Base-by-base conservation (phyloP, 805 yeast species). In the Ogataea nonfermentans region DNA sequence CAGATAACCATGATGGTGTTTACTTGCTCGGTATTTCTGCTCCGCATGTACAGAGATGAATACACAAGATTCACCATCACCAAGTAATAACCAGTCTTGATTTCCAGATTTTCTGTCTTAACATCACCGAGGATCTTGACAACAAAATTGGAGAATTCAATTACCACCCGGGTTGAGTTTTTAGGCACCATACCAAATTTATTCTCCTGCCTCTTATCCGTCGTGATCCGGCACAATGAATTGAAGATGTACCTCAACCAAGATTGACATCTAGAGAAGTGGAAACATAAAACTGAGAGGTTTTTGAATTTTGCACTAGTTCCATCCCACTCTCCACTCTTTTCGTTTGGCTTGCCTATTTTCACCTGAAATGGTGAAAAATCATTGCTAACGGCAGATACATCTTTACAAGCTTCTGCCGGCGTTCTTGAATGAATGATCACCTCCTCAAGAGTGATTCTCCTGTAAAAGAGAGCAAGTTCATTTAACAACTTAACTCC, bases 261-360 rank as follows among this genome's bases (percentile, higher is more conserved):
- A 6, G 63, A 55, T 19, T 78, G 82, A 19, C 78, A 58, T 23
- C 75, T 67, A 35, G 71, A 67, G 23, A 68, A 57, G 26, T 80
- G 67, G 44, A 68, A 68, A 38, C 88, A 68, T 9, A 79, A 56
- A 46, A 80, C 78, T 2, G 76, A 60, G 0, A 82, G 63, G 51
- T 84, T 84, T 47, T 83, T 83, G 61, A 67, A 78, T 48, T 78
- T 79, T 0, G 84, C 75, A 28, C 78, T 68, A 0, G 76, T 73
- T 28, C 70, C 71, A 24, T 70, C 71, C 41, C 67, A 54, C 59
- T 40, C 65, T 55, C 33, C 57, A 44, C 17, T 55, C 53, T 26
- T 66, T 49, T 33, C 63, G 4, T 55, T 47, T 0, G 78, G 78
- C 17, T 72, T 70, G 2, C 64, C 65, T 0, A 70, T 59, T 41